A percentile compares a stretch with the other conserved stretches of the same genome.
These are phyloP conservation scores for Tarenaya hassleriana DNA, from an alignment of 345 rosid genomes.

Conservation along the genomic window DNA sequence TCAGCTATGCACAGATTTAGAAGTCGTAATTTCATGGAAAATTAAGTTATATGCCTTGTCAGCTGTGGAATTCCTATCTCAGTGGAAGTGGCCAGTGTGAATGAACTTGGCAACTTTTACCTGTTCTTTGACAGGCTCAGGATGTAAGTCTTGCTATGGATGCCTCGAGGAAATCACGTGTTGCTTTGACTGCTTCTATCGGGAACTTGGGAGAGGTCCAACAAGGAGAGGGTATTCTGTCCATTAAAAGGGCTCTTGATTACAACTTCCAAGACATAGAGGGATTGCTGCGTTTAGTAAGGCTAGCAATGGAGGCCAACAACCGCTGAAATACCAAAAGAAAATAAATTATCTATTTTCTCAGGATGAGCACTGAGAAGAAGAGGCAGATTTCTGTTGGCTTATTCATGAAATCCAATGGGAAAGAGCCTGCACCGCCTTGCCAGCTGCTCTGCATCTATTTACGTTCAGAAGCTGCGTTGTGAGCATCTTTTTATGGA, in stretches of 20 bases:
- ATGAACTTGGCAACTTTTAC: conserved; percentile 19
- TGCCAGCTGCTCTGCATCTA: conserved; percentile 19
- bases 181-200: conserved; percentile 58
- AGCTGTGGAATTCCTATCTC: not conserved
- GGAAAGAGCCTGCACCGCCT: conserved; percentile 5
- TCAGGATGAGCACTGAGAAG: conserved; percentile 18
- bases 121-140: conserved; percentile 53
- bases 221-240: conserved; percentile 48
- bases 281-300: conserved; percentile 66
- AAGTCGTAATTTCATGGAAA: conserved; percentile 8
- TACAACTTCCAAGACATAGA: conserved; percentile 89
- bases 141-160: conserved; percentile 84
- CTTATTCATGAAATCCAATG: too few relatives aligned
- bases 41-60: not conserved
- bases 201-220: conserved; percentile 44
- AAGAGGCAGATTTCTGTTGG: conserved; percentile 15
- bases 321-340: conserved; percentile 34
- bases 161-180: conserved; percentile 78
- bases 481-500: conserved; percentile 16
- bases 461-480: conserved; percentile 6
- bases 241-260: conserved; percentile 83
- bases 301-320: conserved; percentile 77
- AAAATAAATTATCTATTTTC: conserved; percentile 10
- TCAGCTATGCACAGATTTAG: conserved; percentile 10
- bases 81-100: conserved; percentile 4